phyloP scores from a whole-genome alignment of 1,284 basidiomycete species.

The Abortiporus biennis region DNA sequence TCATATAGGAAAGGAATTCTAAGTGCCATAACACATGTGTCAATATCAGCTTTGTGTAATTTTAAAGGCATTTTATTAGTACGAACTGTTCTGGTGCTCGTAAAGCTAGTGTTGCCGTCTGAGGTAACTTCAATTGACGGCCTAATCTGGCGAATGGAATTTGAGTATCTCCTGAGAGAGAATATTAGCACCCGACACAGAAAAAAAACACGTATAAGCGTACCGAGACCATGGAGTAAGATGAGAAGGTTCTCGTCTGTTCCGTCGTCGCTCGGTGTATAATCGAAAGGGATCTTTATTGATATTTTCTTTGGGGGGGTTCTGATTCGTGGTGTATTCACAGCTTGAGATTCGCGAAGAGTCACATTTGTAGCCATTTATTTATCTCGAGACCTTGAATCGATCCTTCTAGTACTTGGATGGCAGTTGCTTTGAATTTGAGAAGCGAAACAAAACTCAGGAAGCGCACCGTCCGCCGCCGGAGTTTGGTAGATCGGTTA shows the following conservation, averaged over 20 bases:
- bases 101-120: constrained; percentile 78
- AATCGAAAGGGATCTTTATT: constrained; percentile 55
- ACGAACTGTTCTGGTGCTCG: constrained; percentile 74
- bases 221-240: constrained; percentile 84
- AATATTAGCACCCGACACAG: constrained; percentile 1
- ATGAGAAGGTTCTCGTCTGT: constrained; percentile 85
- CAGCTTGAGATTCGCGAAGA: constrained; percentile 8
- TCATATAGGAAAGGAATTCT: constrained; percentile 82
- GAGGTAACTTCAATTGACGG: constrained; percentile 71
- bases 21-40: constrained; percentile 1
- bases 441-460: too few relatives aligned
- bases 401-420: too few relatives aligned
- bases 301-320: constrained; percentile 37
- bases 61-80: background rate
- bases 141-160: constrained; percentile 72
- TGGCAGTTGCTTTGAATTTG: too few relatives aligned
- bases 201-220: constrained; percentile 15
- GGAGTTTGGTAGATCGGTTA: too few relatives aligned
- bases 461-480: too few relatives aligned
- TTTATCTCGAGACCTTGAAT: too few relatives aligned
- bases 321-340: constrained; percentile 37
- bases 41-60: background rate
- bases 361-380: constrained; percentile 9
- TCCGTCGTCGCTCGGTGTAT: constrained; percentile 68
- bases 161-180: constrained; percentile 71